phyloP scores from a whole-genome alignment of 164 flowering plant genomes.

The Liquidambar formosana region DNA sequence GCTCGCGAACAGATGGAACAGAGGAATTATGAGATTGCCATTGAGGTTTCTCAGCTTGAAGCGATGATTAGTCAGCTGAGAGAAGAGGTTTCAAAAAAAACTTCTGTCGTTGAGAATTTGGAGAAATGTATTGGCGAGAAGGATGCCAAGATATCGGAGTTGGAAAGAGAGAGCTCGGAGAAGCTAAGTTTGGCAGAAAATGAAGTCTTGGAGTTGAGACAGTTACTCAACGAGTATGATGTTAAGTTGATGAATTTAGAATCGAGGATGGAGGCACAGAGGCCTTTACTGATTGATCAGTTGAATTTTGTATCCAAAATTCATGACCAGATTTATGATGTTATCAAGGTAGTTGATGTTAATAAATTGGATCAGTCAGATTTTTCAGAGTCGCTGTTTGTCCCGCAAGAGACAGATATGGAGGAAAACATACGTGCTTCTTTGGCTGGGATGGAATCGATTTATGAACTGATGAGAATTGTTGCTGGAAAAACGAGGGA shows the following conservation, averaged over 20 bases:
- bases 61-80: constrained; percentile 70
- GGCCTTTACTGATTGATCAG: constrained; percentile 73
- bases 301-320: constrained; percentile 60
- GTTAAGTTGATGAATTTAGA: constrained; percentile 53
- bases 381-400: constrained; percentile 71
- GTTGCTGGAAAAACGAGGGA: constrained; percentile 53
- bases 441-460: constrained; percentile 73
- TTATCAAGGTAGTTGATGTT: constrained; percentile 65
- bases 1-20: constrained; percentile 85
- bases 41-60: constrained; percentile 95
- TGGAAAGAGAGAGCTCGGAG: constrained; percentile 52
- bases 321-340: constrained; percentile 56
- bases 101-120: constrained; percentile 41
- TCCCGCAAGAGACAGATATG: constrained; percentile 75
- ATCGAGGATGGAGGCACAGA: constrained; percentile 55
- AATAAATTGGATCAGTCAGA: constrained; percentile 53
- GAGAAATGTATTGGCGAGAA: constrained; percentile 54
- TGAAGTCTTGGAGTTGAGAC: constrained; percentile 48
- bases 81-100: constrained; percentile 62
- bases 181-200: constrained; percentile 38
- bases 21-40: constrained; percentile 91
- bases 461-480: constrained; percentile 51
- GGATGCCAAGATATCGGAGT: constrained; percentile 43
- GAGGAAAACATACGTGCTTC: constrained; percentile 84
- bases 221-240: constrained; percentile 45